Evolutionary conservation across 1,139 yeast genomes (phyloP), one percentile per base, ranked within the genome.

Genomic region (Sugiyamaella grinbergsii): DNA sequence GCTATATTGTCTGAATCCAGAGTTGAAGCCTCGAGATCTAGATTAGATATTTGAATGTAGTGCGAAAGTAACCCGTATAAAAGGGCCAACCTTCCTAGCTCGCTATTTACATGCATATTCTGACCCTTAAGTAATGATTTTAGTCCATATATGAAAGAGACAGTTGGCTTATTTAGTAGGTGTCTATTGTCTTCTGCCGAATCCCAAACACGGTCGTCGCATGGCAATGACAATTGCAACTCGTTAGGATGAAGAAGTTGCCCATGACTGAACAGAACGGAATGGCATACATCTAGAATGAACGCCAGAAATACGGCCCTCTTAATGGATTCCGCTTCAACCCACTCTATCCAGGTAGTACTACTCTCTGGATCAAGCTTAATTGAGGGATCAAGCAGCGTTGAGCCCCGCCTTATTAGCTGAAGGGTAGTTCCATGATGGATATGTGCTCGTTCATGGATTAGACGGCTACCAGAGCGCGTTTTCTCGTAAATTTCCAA

Each of bases 151-250:
- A 43, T n/a, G 15, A 43, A 43, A n/a, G 47, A 37, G 5, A 37
- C 28, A 2, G 47, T 43, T 3, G 47, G 47, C 6, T 23, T 32
- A 23, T 16, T 43, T 23, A 43, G 19, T 13, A 34, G 34, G 5
- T 43, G 42, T 28, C 49, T 18, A 13, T 45, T 34, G 13, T 37
- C 49, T 6, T 45, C 49, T 60, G 58, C 65, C 47, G 62, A 69
- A 49, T 85, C 91, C 96, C 96, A 86, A 47, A 85, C 70, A 20
- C 76, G 79, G 61, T 88, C 95, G 53, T 84, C 82, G 62, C 95
- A 88, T 0, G 96, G 96, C 62, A 88, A 71, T 41, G 82, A 76
- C 55, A 84, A 69, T 61, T 88, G 90, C 45, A 89, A 73, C 61
- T 88, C 78, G 62, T 82, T 85, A 28, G 88, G 83, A 52, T 81